Base-by-base conservation (phyloP, 176 grass and related monocot species). In the Dendrocalamus sinicus region DNA sequence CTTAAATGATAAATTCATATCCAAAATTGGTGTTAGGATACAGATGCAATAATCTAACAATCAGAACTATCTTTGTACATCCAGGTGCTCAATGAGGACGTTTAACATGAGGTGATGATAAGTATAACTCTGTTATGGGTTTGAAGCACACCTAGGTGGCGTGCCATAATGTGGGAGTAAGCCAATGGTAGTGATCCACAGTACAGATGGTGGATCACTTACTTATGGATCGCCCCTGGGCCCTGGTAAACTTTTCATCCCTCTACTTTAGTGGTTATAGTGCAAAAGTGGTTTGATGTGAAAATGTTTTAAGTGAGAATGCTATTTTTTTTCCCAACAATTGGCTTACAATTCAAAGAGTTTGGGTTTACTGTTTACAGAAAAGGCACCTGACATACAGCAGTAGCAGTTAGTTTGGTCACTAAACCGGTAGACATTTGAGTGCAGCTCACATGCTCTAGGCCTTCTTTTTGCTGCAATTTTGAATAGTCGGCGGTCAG, bases 371-470 rank as follows among this genome's bases (percentile, higher is more conserved):
- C 44, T 10, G 2, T 45, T 45, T 62, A 62, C 23, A 62, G 9
- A 72, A 40, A 84, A 84, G 61, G 69, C 70, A 95, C 96, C 91
- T 85, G 91, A 91, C 74, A 89, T 52, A 80, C 70, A 92, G 47
- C 85, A 88, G 37, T 76, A 86, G 76, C 81, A 93, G 64, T 73
- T 91, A 24, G 85, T 87, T 77, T 91, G 78, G 50, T 93, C 89
- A 77, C 75, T 67, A 85, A 92, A 98, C 45, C 71, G 83, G 89
- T 93, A 90, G 83, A 89, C 70, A 89, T 92, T 81, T 28, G 93
- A 93, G 70, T 98, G 89, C 59, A 91, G 75, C 61, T 89, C 83
- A 73, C 86, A 90, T 52, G 69, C 26, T 68, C 88, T 88, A 72
- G 55, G 74, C 46, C 91, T 85, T 69, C 91, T 91, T 92, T 90